Evolutionary conservation across 1,139 yeast species (phyloP), one percentile per base, ranked within the genome.

Genomic region (Spathaspora jeffriesii): DNA sequence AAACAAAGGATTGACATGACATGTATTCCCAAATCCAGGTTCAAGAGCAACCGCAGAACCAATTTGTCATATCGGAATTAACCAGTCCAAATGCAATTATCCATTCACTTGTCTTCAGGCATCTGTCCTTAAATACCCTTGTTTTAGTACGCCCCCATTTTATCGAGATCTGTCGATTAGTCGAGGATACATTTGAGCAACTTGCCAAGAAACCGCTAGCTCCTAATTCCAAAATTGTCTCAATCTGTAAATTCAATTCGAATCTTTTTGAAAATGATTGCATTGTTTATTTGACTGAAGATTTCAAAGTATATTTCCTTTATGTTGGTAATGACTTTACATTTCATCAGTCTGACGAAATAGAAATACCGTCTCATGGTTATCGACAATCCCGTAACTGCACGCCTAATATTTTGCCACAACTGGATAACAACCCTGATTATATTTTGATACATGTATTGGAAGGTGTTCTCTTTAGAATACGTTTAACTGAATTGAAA

Each of bases 361-460:
- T 52, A 6, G 42, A 47, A 28, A 47, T 70, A 40, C 63, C 64
- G 44, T 57, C 62, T 2, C 47, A 47, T 32, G 70, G 71, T 14
- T 73, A 68, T 43, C 71, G 62, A 47, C 56, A 53, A 36, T 58
- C 65, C 1, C 53, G 64, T 1, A 73, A 68, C 46, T 46, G 58
- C 4, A 50, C 46, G 11, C 65, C 70, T 3, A 45, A 50, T 9
- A 49, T 70, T 2, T 52, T 60, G 4, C 57, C 58, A 1, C 63
- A 59, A 31, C 46, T 50, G 1, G 30, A 42, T 14, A 36, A 49
- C 1, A 34, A 39, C n/a, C 54, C 61, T 1, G 44, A 41, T 1
- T 65, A 49, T 41, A 58, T 69, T 36, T 40, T 65, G 6, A 57
- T 70, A 22, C 68, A 65, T 43, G 53, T 59, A 22, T 70, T 68